Conservation (phyloP, 495 filamentous ascomycete species). For the Aspergillus asperescens region DNA sequence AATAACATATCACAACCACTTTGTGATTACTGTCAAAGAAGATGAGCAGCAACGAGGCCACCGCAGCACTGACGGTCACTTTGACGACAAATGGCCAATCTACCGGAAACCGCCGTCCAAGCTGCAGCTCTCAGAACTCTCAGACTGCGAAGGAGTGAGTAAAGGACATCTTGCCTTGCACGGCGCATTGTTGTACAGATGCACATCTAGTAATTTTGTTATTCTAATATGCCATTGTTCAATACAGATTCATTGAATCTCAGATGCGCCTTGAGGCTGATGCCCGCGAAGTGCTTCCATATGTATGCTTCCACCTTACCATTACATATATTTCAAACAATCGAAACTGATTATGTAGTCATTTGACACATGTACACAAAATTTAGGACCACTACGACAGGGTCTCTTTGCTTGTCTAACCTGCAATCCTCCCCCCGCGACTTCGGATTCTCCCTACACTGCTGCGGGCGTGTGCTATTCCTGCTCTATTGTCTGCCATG, state of each 20-base stretch:
- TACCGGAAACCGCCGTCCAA: conserved; percentile 36
- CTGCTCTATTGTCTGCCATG: conserved; percentile 94
- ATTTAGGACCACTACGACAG: conserved; percentile 81
- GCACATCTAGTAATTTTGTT: neutral
- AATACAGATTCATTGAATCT: conserved; percentile 72
- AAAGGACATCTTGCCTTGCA: neutral
- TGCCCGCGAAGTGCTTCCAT: conserved; percentile 89
- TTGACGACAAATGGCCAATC: conserved; percentile 12
- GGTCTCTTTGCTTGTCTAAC: conserved; percentile 84
- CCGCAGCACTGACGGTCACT: conserved; percentile 4
- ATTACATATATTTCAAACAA: conserved; percentile 1
- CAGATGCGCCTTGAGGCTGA: conserved; percentile 91
- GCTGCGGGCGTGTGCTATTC: conserved; percentile 90
- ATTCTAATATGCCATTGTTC: neutral
- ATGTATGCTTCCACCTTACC: conserved; percentile 47
- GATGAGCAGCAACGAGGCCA: conserved; percentile 11
- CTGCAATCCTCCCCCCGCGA: conserved; percentile 73
- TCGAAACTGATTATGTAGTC: conserved; percentile 49
- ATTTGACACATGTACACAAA: conserved; percentile 87
- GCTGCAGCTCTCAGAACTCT: conserved; percentile 63
- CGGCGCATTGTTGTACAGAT: neutral
- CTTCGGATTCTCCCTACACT: conserved; percentile 56
- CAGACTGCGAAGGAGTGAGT: conserved; percentile 83
- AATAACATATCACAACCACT: neutral
- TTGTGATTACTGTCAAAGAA: neutral